Conservation (phyloP, 352 stramenopile genomes). For the Phytopythium sindhum region DNA sequence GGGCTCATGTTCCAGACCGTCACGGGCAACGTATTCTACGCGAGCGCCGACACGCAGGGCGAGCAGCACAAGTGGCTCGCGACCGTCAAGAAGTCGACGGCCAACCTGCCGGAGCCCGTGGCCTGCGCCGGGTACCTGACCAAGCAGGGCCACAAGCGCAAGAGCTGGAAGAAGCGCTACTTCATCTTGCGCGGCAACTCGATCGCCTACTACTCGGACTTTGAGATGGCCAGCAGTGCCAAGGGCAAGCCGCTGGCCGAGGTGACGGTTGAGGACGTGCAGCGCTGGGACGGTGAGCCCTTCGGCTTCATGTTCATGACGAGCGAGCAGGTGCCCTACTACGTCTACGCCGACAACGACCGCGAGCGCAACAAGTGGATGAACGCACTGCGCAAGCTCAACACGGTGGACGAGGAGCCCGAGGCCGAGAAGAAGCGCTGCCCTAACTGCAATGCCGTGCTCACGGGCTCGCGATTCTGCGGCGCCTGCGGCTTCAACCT, state of each 20-base stretch:
- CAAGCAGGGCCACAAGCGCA: slow-evolving; percentile 89
- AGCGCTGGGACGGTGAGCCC: slow-evolving; percentile 81
- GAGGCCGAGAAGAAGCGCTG: slow-evolving; percentile 83
- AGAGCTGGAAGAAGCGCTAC: slow-evolving; percentile 91
- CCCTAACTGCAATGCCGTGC: slow-evolving; percentile 75
- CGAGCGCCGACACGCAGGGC: slow-evolving; percentile 62
- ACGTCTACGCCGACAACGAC: slow-evolving; percentile 88
- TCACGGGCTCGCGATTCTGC: slow-evolving; percentile 86
- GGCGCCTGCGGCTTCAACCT: slow-evolving; percentile 86
- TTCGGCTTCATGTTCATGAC: slow-evolving; percentile 91
- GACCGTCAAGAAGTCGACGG: slow-evolving; percentile 66
- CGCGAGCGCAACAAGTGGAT: slow-evolving; percentile 88
- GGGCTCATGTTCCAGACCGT: slow-evolving; percentile 86
- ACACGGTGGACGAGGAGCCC: slow-evolving; percentile 59
- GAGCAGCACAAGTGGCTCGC: slow-evolving; percentile 86
- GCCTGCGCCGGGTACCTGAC: slow-evolving; percentile 83
- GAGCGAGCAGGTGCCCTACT: slow-evolving; percentile 86
- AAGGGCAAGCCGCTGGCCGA: slow-evolving; percentile 80
- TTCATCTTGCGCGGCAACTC: slow-evolving; percentile 79
- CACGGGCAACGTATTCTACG: slow-evolving; percentile 84
- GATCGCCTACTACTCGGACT: slow-evolving; percentile 84
- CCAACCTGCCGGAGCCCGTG: slow-evolving; percentile 69
- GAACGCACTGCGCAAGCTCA: slow-evolving; percentile 79
- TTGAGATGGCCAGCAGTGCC: slow-evolving; percentile 79
- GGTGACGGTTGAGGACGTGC: slow-evolving; percentile 80